Base-by-base conservation (phyloP, 2,329 filamentous ascomycete species). In the Fusarium xyrophilum region DNA sequence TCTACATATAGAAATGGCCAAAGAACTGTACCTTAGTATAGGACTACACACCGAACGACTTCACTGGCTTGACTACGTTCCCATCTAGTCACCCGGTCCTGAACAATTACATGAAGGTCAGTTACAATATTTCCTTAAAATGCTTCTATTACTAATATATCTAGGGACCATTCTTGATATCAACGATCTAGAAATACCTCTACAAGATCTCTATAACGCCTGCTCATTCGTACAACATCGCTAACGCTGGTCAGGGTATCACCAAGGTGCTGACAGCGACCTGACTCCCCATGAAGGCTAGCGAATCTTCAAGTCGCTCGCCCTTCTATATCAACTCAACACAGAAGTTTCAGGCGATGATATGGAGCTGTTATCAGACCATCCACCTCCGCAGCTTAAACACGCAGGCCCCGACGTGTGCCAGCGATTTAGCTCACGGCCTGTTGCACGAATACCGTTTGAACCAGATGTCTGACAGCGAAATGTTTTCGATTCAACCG, bases 391-490 rank as follows among this genome's bases (percentile, higher is more conserved):
- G 63, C 91, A 93, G 72, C 80, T 93, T 14, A 77, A 86, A 12
- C 82, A 91, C 73, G 90, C 87, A 50, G 91, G 91, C 0, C 91
- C 91, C 0, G 93, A 91, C 72, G 84, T 94, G 77, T 91, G 93
- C 71, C 83, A 91, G n/a, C 88, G 85, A 68, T 90, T 93, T 72
- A 89, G 91, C 71, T 89, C 91, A 0, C 81, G 81, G 15, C 84
- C 87, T 0, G 92, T 94, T 74, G 66, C 82, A n/a, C 86, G 92
- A 62, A 91, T 93, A 1, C 76, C 80, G 3, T 95, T 95, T 74
- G 79, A 89, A 7, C 91, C 92, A 3, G 91, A 95, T 79, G 86
- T 85, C 6, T 95, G 91, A 92, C 91, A 95, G 77, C 81, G 89
- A 57, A 82, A 87, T 38, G 91, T 94, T 0, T 82, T 95, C 1